Base-by-base conservation (phyloP, 2,329 filamentous ascomycete genomes). In the Helicocarpus griseus region DNA sequence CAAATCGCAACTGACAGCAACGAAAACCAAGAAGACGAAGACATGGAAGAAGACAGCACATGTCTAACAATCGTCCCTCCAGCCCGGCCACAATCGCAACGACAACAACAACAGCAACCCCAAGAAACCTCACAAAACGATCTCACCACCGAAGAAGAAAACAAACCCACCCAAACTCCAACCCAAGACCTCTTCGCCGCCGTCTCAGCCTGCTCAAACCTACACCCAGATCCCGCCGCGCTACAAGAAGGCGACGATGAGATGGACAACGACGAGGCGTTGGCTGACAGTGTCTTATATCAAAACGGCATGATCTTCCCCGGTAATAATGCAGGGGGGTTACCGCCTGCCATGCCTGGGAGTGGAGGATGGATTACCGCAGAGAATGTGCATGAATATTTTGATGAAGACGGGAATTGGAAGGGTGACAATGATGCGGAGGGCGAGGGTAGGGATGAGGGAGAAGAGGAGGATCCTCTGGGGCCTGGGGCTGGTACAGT, bases 361-460 rank as follows among this genome's bases (percentile, higher is more conserved):
- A 75, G 73, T 52, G 73, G 72, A 1, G 73, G 73, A 7, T 76
- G 73, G 73, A 75, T 97, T 63, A 97, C 91, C 14, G 86, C 87
- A 7, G 91, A 95, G 52, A 97, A 96, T 61, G 83, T 95, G 65
- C 76, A 85, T 57, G 80, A 95, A 59, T 95, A 82, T 63, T 87
- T 93, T 67, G 87, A 93, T 60, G 82, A 79, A 55, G 78, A 89
- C 7, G 88, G 88, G 2, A 89, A 91, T 63, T 91, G 85, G 79
- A 85, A 83, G 83, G 41, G 82, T 82, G 51, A 83, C 83, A 9
- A 29, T 24, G 7, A 83, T 80, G 1, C 82, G 82, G 24, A 76
- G 78, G 53, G 76, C 78, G 40, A 74, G 79, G 51, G 78, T 78
- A 45, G 82, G 83, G 57, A 80, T 78, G 46, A 82, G 83, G 57